These are phyloP conservation scores for Hymenoscyphus linearis DNA, from an alignment of 2,329 filamentous ascomycete genomes.

Conservation along the genomic window DNA sequence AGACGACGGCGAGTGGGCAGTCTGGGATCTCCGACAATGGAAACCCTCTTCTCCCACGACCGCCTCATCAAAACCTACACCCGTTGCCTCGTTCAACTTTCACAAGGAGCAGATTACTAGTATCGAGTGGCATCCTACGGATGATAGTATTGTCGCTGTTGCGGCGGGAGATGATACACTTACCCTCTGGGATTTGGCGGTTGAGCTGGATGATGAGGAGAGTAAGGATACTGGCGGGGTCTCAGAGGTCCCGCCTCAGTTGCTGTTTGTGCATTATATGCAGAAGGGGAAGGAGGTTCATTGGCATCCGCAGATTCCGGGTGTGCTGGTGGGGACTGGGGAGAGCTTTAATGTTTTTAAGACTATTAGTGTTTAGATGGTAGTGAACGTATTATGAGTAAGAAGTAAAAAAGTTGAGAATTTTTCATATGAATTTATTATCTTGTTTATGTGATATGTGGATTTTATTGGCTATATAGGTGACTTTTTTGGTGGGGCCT, in stretches of 20 bases:
- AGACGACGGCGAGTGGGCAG: constrained; percentile 89
- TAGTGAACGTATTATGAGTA: constrained; percentile 1
- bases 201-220: constrained; percentile 96
- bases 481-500: too few species aligned
- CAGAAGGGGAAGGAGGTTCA: constrained; percentile 92
- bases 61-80: constrained; percentile 54
- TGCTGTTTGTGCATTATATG: constrained; percentile 96
- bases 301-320: constrained; percentile 96
- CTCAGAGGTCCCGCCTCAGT: constrained; percentile 82
- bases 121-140: constrained; percentile 94
- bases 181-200: constrained; percentile 93
- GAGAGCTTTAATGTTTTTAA: constrained; percentile 81
- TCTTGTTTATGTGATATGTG: background rate
- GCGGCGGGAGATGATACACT: constrained; percentile 91
- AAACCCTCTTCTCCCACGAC: constrained; percentile 54
- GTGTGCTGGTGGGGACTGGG: constrained; percentile 82
- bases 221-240: constrained; percentile 85
- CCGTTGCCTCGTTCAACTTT: constrained; percentile 91
- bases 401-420: background rate
- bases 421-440: background rate
- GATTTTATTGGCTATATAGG: too few species aligned
- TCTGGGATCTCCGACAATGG: constrained; percentile 96
- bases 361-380: constrained; percentile 70
- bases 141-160: constrained; percentile 91
- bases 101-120: constrained; percentile 96